Base-by-base conservation (phyloP, 768 basidiomycete genomes). In the Mrakia blollopis region DNA sequence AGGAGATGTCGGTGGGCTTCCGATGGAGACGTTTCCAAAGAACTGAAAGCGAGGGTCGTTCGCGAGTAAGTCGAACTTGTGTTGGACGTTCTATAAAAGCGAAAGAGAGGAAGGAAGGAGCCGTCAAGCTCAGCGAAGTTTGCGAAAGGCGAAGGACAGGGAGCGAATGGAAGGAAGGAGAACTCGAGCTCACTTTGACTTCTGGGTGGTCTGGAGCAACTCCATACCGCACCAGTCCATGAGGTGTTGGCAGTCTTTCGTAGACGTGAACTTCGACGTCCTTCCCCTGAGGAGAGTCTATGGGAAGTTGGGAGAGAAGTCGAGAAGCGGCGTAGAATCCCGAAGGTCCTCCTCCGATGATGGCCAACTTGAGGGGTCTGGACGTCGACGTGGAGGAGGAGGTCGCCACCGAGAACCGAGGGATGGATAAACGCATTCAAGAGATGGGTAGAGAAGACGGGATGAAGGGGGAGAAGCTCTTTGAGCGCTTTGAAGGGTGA, bases 131-230 rank as follows among this genome's bases (percentile, higher is more conserved):
- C 52, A 54, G 44, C 13, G 32, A 52, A 52, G 71, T 0, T 13
- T 14, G 44, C 11, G 30, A 25, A 39, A 37, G 39, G 61, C 30
- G 57, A 73, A n/a, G 30, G 35, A 61, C n/a, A n/a, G n/a, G 57
- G 52, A 41, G 39, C 39, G 52, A 25, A 47, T 25, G 54, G 73
- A 30, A 47, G 30, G 47, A 68, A n/a, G 44, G 67, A 47, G 23
- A 57, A 54, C 18, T 52, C 28, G 35, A 44, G 78, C 85, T 62
- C 61, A 88, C 96, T 89, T 98, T 99, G 83, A 98, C 95, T 85
- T 98, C 96, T 14, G 97, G 94, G 83, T 98, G 96, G 85, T 98
- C 96, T 62, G 96, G 96, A 16, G 97, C 96, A 21, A 99, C 95
- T 0, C 97, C 95, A 81, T 95, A 99, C 63, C 97, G 87, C 5